phyloP scores from a whole-genome alignment of 495 filamentous ascomycete genomes.

The Aspergillus cavernicola region DNA sequence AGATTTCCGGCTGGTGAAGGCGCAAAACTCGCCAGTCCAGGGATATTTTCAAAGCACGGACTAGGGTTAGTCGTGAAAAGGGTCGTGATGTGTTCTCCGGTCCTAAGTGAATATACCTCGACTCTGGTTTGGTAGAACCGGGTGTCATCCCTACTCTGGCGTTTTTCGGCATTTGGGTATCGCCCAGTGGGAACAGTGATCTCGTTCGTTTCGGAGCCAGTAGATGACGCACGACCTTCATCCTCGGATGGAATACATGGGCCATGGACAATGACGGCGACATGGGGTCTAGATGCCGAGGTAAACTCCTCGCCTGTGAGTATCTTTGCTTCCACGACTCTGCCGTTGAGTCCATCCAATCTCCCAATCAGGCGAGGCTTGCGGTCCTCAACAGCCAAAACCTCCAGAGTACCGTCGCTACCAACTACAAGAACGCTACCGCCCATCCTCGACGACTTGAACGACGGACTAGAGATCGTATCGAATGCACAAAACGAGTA shows the following conservation, averaged over 20 bases:
- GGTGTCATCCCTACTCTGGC: constrained; percentile 32
- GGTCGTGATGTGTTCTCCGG: constrained; percentile 61
- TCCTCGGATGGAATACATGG: constrained; percentile 48
- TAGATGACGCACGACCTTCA: constrained; percentile 32
- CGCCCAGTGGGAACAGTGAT: constrained; percentile 22
- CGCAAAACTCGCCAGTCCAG: constrained; percentile 39
- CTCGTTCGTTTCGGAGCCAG: constrained; percentile 38
- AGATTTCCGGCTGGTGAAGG: constrained; percentile 68
- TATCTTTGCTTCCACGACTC: constrained; percentile 78
- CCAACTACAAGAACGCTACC: constrained; percentile 73
- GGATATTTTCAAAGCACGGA: constrained; percentile 39
- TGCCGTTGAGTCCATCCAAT: constrained; percentile 71
- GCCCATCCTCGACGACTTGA: constrained; percentile 45
- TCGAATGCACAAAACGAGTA: constrained; percentile 82
- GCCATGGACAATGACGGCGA: constrained; percentile 75
- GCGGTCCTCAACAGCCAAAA: constrained; percentile 65
- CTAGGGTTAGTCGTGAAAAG: constrained; percentile 58
- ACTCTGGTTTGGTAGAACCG: constrained; percentile 76
- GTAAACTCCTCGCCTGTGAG: constrained; percentile 47
- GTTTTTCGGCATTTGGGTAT: constrained; percentile 25
- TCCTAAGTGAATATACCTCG: constrained; percentile 76
- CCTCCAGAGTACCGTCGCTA: constrained; percentile 68
- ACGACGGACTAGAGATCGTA: constrained; percentile 49
- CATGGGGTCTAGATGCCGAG: constrained; percentile 53
- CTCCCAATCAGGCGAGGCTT: constrained; percentile 61